A percentile compares a stretch with the other conserved stretches of the same genome.
These are phyloP conservation scores for Neurospora sp. DNA, from an alignment of 495 filamentous ascomycete genomes.

Conservation along the genomic window DNA sequence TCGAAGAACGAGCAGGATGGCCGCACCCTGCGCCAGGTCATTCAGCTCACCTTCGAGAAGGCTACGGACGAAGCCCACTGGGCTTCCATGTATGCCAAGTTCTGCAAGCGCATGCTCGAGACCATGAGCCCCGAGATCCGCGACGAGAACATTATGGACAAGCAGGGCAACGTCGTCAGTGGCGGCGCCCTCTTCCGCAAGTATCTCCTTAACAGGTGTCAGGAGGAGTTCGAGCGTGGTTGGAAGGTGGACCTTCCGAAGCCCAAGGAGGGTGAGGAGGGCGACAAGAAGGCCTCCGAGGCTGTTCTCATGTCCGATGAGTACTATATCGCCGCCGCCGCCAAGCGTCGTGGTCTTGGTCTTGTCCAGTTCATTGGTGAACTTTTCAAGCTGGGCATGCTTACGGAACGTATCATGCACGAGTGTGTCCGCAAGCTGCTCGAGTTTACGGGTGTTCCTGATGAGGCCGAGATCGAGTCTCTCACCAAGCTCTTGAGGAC, in stretches of 20 bases:
- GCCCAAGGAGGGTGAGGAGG: constrained; percentile 58
- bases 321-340: constrained; percentile 91
- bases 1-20: constrained; percentile 94
- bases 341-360: constrained; percentile 94
- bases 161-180: constrained; percentile 71
- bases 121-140: constrained; percentile 92
- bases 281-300: constrained; percentile 53
- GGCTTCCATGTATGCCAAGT: constrained; percentile 98
- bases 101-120: constrained; percentile 94
- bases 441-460: constrained; percentile 85
- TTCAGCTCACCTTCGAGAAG: constrained; percentile 98
- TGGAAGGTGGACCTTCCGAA: constrained; percentile 87
- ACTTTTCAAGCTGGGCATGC: constrained; percentile 95
- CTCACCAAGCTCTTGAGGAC: constrained; percentile 86
- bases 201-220: constrained; percentile 95
- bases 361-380: constrained; percentile 99
- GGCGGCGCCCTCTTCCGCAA: constrained; percentile 95
- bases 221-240: constrained; percentile 97
- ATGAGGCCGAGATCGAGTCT: constrained; percentile 93
- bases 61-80: constrained; percentile 97
- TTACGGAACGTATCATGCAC: constrained; percentile 99
- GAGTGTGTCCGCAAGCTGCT: constrained; percentile 95
- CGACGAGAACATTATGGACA: constrained; percentile 86
- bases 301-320: constrained; percentile 83
- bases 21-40: constrained; percentile 90